Evolutionary conservation across 176 grass and related monocot genomes (phyloP), one percentile per base, ranked within the genome.

Genomic region (Poa annua): DNA sequence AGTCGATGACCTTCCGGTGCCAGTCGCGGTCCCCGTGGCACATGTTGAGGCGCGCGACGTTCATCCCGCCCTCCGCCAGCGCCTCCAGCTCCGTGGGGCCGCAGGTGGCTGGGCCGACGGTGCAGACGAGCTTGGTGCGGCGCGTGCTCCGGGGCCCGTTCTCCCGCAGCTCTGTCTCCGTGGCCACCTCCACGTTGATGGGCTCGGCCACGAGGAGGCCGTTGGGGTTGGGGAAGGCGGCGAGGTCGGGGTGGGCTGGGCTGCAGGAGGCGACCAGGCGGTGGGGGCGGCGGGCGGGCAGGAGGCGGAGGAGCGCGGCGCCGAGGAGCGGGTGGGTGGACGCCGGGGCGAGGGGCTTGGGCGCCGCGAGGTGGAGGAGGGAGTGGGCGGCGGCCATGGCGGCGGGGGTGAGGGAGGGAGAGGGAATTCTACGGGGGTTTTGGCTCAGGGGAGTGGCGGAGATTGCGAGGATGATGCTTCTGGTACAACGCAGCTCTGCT

Each of bases 101-200:
- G 85, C 94, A 88, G 32, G 93, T 99, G 75, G 91, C 91, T 1
- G 96, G 96, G 0, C 96, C 96, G 34, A 99, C 87, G 19, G 96
- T 99, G 89, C 96, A 99, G 26, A 99, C 78, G 74, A 99, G 96
- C 89, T 99, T 99, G 66, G 96, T 99, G 83, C 96, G 85, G 76
- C 96, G 87, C 66, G 96, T 96, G 89, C 96, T 96, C 70, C 96
- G 91, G 91, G 93, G 92, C 41, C 96, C 91, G 76, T 96, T 96
- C 83, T 99, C 96, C 85, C 90, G 87, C 74, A 96, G 87, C 54
- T 99, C 93, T n/a, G 89, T 86, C 77, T 96, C 93, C 69, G 89
- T 94, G 17, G 92, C 91, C 19, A 88, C 74, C 44, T 93, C 91
- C 11, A 88, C 89, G 77, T 85, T 84, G 67, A 92, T 81, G n/a